Base-by-base conservation (phyloP, 108 stramenopile genomes). In the Cyclostephanos invisitatus region DNA sequence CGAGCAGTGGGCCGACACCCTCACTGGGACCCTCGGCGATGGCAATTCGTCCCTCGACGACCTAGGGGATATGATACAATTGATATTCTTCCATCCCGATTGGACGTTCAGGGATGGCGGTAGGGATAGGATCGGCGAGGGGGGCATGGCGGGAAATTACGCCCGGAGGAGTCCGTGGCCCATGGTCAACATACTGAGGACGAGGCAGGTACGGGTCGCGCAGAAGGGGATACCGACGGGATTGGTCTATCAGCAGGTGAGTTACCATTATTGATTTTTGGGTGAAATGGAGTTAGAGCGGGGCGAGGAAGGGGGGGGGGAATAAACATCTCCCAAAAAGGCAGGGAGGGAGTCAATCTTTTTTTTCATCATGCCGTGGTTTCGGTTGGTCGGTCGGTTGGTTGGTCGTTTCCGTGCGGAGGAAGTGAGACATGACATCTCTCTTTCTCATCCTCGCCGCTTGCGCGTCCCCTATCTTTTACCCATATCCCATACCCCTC, bases 21-120 rank as follows among this genome's bases (percentile, higher is more conserved):
- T 98, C 54, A 96, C 97, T 3, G 92, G 95, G 70, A 87, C 96
- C 0, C 64, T 98, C 54, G 89, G 92, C 56, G 81, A 84, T 8
- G 65, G 96, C 53, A 3, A 46, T 11, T 46, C 44, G 44, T 14
- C 29, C 12, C 11, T 57, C 1, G 56, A 57, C 29, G 87, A 72
- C 27, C 67, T 97, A 38, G 96, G 96, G 81, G 72, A 85, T 47
- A 59, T 83, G 69, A 75, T 97, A 49, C 98, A 98, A 70, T 85
- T 98, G 21, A 96, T 98, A 40, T 98, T 98, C 82, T 98, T 98
- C 72, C 98, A 98, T 84, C 98, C 98, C 0, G 70, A 94, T 11
- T 97, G 96, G 94, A 82, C 83, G 38, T 98, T 98, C 74, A 81
- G 97, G 20, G 97, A 98, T 78, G 97, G 96, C 2, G 80, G 80